These are phyloP conservation scores for Aciculosporium take DNA, from an alignment of 2,329 filamentous ascomycete genomes.

Conservation along the genomic window DNA sequence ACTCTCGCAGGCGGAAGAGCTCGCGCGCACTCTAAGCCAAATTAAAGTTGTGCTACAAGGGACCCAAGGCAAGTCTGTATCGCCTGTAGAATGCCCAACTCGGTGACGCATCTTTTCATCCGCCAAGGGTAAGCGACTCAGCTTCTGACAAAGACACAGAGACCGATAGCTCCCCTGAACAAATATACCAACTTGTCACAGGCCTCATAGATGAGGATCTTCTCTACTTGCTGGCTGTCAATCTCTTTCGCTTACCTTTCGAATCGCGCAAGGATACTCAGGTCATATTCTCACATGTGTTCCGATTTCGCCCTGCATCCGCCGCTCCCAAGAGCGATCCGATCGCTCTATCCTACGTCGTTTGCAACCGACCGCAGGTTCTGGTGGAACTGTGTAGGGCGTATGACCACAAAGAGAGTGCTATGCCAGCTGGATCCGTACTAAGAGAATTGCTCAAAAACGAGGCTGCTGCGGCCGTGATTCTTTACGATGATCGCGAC, in stretches of 20 bases:
- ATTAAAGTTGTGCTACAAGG: conserved; percentile 93
- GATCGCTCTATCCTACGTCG: conserved; percentile 75
- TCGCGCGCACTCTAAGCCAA: conserved; percentile 70
- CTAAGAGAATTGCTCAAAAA: conserved; percentile 79
- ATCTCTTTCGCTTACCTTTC: conserved; percentile 78
- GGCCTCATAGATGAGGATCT: conserved; percentile 82
- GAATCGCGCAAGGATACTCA: conserved; percentile 93
- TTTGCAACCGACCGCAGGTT: conserved; percentile 73
- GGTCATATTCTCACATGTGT: conserved; percentile 88
- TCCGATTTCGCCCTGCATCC: conserved; percentile 68
- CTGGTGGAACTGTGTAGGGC: conserved; percentile 78
- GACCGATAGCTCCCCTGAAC: conserved; percentile 70
- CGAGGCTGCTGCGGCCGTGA: conserved; percentile 77
- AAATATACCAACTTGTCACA: conserved; percentile 73
- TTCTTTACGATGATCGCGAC: conserved; percentile 80
- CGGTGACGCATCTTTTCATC: neutral
- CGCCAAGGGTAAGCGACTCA: neutral
- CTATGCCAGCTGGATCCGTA: conserved; percentile 80
- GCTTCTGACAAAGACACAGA: conserved; percentile 36
- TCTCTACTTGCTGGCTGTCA: conserved; percentile 67
- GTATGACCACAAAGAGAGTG: conserved; percentile 81
- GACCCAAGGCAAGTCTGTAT: conserved; percentile 56
- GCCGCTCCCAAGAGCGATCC: conserved; percentile 58
- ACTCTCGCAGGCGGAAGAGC: conserved; percentile 58
- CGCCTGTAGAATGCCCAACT: neutral